These are phyloP conservation scores for Ophidiomyces ophidiicola DNA, from an alignment of 2,329 filamentous ascomycete genomes.

Conservation along the genomic window DNA sequence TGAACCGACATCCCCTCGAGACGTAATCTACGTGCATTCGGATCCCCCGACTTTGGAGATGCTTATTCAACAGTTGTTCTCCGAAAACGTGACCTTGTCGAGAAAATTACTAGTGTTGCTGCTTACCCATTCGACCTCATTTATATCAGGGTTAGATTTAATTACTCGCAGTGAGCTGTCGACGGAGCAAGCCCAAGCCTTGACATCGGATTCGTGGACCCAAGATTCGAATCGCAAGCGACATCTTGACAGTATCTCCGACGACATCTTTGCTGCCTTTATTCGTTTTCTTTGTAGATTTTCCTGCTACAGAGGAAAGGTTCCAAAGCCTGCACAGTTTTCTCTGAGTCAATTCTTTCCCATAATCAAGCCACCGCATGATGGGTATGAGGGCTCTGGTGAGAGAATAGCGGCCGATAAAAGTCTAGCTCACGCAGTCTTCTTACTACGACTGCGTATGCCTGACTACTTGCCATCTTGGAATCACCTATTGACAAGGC, in stretches of 20 bases:
- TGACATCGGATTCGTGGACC: background rate
- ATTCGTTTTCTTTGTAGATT: constrained; percentile 32
- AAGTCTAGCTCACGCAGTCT: constrained; percentile 28
- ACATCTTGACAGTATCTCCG: constrained; percentile 23
- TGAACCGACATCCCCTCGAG: constrained; percentile 44
- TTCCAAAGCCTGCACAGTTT: background rate
- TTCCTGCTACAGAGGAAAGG: background rate
- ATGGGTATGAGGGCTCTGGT: background rate
- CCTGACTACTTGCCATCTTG: constrained; percentile 26
- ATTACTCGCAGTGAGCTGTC: constrained; percentile 29
- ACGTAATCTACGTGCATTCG: constrained; percentile 45
- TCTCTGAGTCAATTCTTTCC: constrained; percentile 3
- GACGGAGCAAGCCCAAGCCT: constrained; percentile 19
- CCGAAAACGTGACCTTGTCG: constrained; percentile 33
- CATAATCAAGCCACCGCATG: background rate
- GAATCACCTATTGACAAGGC: constrained; percentile 25
- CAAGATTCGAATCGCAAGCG: constrained; percentile 7
- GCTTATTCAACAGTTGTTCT: constrained; percentile 41
- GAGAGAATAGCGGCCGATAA: constrained; percentile 11
- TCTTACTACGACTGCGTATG: constrained; percentile 23
- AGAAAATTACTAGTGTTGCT: constrained; percentile 39
- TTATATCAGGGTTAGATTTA: constrained; percentile 33
- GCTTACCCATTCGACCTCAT: constrained; percentile 33
- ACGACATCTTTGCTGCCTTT: constrained; percentile 34
- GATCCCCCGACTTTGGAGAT: constrained; percentile 42